Conservation (phyloP, 2,329 filamentous ascomycete species). For the Neonectria punicea region DNA sequence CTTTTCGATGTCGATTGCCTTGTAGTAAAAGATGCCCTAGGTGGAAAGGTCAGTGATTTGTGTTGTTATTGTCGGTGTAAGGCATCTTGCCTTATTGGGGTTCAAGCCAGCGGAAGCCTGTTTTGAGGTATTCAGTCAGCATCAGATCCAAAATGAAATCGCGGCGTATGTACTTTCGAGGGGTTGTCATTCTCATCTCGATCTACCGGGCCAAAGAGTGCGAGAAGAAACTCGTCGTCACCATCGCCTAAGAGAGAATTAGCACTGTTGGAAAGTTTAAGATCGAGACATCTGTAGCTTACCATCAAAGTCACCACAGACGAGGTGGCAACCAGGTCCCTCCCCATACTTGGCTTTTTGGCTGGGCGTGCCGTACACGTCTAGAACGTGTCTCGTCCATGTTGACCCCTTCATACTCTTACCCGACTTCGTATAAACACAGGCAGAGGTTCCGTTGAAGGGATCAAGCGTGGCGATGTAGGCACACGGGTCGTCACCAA, state of each 20-base stretch:
- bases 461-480: slow-evolving; percentile 12
- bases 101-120: background rate
- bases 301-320: slow-evolving; percentile 3
- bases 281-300: background rate
- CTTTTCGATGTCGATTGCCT: slow-evolving; percentile 3
- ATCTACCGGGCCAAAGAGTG: background rate
- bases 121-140: background rate
- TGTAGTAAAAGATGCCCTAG: slow-evolving; percentile 1
- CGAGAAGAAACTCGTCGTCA: background rate
- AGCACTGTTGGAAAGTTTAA: background rate
- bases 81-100: background rate
- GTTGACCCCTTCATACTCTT: background rate
- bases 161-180: background rate
- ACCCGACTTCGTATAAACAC: slow-evolving; percentile 1
- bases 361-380: slow-evolving; percentile 18
- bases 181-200: background rate
- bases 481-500: slow-evolving; percentile 19
- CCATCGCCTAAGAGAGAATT: background rate
- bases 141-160: background rate
- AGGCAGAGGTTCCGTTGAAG: slow-evolving; percentile 1
- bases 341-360: slow-evolving; percentile 10
- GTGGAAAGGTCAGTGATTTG: background rate
- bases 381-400: slow-evolving; percentile 22
- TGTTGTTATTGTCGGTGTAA: background rate
- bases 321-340: slow-evolving; percentile 12